Base-by-base conservation (phyloP, 106 monocot genomes). In the Dactylorhiza incarnata region DNA sequence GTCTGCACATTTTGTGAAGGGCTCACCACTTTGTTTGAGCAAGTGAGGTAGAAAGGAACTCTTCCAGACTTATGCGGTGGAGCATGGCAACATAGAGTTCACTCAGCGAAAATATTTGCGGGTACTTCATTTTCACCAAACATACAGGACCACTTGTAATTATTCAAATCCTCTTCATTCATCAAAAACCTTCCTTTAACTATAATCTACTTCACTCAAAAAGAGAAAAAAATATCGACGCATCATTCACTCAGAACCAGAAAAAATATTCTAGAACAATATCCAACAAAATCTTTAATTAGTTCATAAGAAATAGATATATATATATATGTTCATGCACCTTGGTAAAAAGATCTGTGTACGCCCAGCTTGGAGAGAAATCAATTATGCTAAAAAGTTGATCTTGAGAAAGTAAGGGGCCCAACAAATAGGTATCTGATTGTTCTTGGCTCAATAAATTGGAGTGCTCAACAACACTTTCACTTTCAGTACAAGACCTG, bases 121-220 rank as follows among this genome's bases (percentile, higher is more conserved):
- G 87, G 87, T 62, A 97, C 97, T 89, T 97, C 93, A 73, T 83
- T 76, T 83, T 94, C 91, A 19, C 97, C 97, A 87, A 97, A 97
- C 97, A 97, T 97, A 58, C 97, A 97, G 19, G 97, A 97, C 97
- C 93, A 94, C 29, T 81, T 81, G 62, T 77, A 88, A 13, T 86
- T 91, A 15, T 86, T 76, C n/a, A 83, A 73, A 46, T 91, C 84
- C 75, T 81, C 76, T 76, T 84, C 84, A 63, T 81, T 80, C 78
- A 73, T 87, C 85, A 97, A 83, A 83, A 97, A 97, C 26, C 78
- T 87, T 58, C 97, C 93, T 43, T 78, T 89, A 47, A 97, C 80
- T 77, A 82, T 22, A 74, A 87, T 82, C 87, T 87, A 77, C 14
- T 63, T 9, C 22, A 63, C 0, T 23, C 46, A 66, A 5, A 25